Base-by-base conservation (phyloP, 257 asterid species). In the Nicotiana tomentosiformis region DNA sequence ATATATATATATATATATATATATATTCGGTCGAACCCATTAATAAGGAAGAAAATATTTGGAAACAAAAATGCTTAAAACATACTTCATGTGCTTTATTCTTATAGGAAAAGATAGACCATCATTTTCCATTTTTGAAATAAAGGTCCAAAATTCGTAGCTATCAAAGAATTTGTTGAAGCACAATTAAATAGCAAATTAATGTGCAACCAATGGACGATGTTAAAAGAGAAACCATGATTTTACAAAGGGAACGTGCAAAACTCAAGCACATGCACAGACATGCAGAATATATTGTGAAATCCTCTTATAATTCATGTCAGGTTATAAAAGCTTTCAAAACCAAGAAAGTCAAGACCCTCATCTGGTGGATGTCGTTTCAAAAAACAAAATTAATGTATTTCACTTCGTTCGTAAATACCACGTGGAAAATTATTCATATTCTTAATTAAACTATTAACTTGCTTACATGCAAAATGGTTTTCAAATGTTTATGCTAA, bases 81-180 rank as follows among this genome's bases (percentile, higher is more conserved):
- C n/a, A n/a, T n/a, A n/a, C n/a, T n/a, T n/a, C n/a, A n/a, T n/a
- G n/a, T n/a, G 80, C 7, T 74, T 12, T 74, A 74, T 74, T 74
- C 80, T 74, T 49, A 49, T 15, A 74, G 80, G 62, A 49, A 7
- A 15, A 49, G 80, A 74, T 74, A 74, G 62, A 74, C 80, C 80
- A 49, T 74, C 43, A 49, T 49, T 14, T 74, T 49, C 80, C 62
- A 49, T 49, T 46, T 46, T 74, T 74, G 43, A 74, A 49, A 74
- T 46, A 49, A 14, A 11, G 43, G 20, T 49, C 26, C 20, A 46
- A 26, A 74, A 74, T 49, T 49, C 43, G 62, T 23, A 74, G 14
- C 26, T 20, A 26, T 10, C 15, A 74, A 32, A 74, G 80, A 74
- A 74, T 74, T 74, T 74, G 62, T 74, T 49, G 7, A 72, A 74